A percentile compares a stretch with the other conserved stretches of the same genome.
phyloP scores from a whole-genome alignment of 1,284 basidiomycete genomes.

The Ganoderma lingzhi region DNA sequence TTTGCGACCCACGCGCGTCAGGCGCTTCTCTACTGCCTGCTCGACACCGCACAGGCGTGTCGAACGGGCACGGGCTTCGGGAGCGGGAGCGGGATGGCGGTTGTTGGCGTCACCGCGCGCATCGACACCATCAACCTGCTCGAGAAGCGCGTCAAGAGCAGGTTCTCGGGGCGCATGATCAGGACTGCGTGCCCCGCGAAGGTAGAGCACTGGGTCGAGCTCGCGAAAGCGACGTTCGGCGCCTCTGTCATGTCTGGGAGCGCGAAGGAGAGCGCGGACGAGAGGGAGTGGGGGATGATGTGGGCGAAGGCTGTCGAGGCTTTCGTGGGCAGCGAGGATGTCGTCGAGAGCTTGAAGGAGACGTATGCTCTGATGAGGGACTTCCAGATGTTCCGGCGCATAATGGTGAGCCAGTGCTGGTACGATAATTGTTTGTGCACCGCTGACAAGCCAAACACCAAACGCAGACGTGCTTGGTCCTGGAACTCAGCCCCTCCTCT shows the following conservation, averaged over 20 bases:
- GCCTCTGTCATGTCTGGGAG: conserved; percentile 38
- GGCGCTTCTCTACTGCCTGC: conserved; percentile 88
- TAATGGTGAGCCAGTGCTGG: conserved; percentile 62
- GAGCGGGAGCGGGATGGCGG: conserved; percentile 80
- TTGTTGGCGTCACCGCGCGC: conserved; percentile 85
- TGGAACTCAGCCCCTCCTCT: conserved; percentile 54
- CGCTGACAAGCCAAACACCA: conserved; percentile 11
- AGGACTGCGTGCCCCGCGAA: conserved; percentile 70
- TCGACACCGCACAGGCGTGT: conserved; percentile 82
- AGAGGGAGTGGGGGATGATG: conserved; percentile 55
- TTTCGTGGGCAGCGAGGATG: conserved; percentile 58
- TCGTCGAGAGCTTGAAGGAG: conserved; percentile 58
- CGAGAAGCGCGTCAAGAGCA: conserved; percentile 95
- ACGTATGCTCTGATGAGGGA: conserved; percentile 76
- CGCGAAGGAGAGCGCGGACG: conserved; percentile 53
- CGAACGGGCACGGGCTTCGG: conserved; percentile 47
- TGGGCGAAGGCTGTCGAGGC: conserved; percentile 71
- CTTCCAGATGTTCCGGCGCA: conserved; percentile 65
- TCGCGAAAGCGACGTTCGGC: conserved; percentile 55
- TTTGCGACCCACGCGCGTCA: conserved; percentile 91
- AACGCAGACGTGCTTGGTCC: conserved; percentile 56
- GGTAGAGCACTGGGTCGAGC: conserved; percentile 59
- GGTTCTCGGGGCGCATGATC: conserved; percentile 91
- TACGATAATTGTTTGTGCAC: conserved; percentile 6
- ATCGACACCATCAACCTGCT: conserved; percentile 89